These are phyloP conservation scores for Fusarium buharicum DNA, from an alignment of 2,329 filamentous ascomycete genomes.

Conservation along the genomic window DNA sequence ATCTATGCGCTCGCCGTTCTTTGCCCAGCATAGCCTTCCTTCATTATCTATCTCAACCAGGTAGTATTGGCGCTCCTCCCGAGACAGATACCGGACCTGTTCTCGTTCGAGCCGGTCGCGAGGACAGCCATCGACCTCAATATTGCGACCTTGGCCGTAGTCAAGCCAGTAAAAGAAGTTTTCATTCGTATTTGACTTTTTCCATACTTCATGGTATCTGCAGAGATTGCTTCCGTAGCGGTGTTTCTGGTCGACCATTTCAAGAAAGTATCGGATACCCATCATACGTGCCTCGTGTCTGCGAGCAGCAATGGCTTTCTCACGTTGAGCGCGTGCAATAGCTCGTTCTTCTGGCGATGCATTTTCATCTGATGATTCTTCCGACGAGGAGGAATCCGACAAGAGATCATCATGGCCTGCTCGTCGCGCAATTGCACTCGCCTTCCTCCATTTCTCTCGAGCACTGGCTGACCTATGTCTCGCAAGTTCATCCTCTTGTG, in stretches of 20 bases:
- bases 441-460: constrained; percentile 79
- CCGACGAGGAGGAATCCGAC: constrained; percentile 54
- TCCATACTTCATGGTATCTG: constrained; percentile 87
- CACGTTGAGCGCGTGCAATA: constrained; percentile 52
- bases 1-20: constrained; percentile 80
- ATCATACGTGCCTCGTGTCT: constrained; percentile 79
- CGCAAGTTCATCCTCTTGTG: constrained; percentile 17
- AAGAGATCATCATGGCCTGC: constrained; percentile 74
- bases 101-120: constrained; percentile 80
- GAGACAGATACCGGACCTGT: constrained; percentile 82
- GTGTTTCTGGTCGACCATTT: constrained; percentile 89
- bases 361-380: constrained; percentile 44
- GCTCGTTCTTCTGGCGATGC: constrained; percentile 53
- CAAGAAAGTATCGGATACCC: constrained; percentile 84
- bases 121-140: constrained; percentile 78
- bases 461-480: constrained; percentile 54
- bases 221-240: constrained; percentile 86
- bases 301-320: constrained; percentile 65
- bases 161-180: constrained; percentile 98
- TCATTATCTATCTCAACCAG: constrained; percentile 78
- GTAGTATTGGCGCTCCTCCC: constrained; percentile 84
- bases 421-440: constrained; percentile 73
- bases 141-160: constrained; percentile 75
- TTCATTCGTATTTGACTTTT: constrained; percentile 77
- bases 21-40: constrained; percentile 86